Evolutionary conservation across 2,329 filamentous ascomycete genomes (phyloP), one percentile per base, ranked within the genome.

Genomic region (Lasiodiplodia theobromae): DNA sequence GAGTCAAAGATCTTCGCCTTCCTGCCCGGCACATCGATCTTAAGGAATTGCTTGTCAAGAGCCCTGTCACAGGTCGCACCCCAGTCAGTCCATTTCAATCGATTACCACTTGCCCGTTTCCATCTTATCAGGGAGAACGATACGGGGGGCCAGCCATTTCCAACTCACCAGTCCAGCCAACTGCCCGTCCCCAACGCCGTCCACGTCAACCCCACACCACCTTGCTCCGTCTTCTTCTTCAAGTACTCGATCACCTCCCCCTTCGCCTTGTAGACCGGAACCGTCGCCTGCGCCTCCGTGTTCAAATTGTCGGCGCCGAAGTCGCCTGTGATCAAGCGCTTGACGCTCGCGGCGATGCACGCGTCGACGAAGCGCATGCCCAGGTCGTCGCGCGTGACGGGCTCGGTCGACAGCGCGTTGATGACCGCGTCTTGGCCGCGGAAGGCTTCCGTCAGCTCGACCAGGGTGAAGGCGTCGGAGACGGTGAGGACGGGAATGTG

Each of bases 281-380:
- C 71, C 5, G 83, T 68, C 2, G 63, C 69, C 4, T 71, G 67
- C 0, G 75, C 72, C 2, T 74, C 72, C 0, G 74, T 71, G 69
- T 81, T 79, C 6, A 72, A 70, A n/a, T 78, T 76, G 66, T 83
- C 77, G 40, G 74, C 71, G 64, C 79, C 80, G 69, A 81, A 84
- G 67, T 83, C 82, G 34, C 77, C 74, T 12, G 82, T 81, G 34
- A 84, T 76, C 71, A 82, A 80, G 18, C 79, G 76, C 56, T 72
- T 74, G 3, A 83, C 81, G 10, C 79, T 77, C 8, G 79, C 79
- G 18, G 77, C 74, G 53, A 81, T 70, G 18, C 78, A 74, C 21
- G 81, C 82, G 54, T 82, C 76, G 51, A 83, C 74, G 37, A 84
- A 75, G 11, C 71, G 67, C 23, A 73, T 70, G n/a, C 76, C 74